Conservation (phyloP, 129 eudicot genomes). For the Ambrosia trifida region DNA sequence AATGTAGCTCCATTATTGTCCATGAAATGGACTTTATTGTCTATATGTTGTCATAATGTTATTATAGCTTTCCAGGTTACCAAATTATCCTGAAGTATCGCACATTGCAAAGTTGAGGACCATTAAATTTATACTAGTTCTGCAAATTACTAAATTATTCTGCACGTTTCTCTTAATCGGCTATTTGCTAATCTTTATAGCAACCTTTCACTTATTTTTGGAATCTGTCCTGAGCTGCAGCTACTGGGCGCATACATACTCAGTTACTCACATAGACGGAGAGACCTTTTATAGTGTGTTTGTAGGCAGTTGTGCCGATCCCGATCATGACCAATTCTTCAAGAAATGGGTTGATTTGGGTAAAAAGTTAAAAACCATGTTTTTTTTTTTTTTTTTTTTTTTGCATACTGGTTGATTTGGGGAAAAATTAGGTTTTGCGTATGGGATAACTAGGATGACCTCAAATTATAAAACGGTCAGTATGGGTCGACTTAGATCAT, state of each 20-base stretch:
- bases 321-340: too few relatives aligned
- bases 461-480: too few relatives aligned
- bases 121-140: not conserved
- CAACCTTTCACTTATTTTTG: not conserved
- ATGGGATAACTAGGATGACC: too few relatives aligned
- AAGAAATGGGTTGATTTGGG: too few relatives aligned
- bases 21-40: conserved; percentile 1
- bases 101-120: not conserved
- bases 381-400: too few relatives aligned
- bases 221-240: conserved; percentile 5
- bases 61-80: not conserved
- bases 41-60: not conserved
- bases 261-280: too few relatives aligned
- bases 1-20: not conserved
- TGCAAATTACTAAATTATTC: not conserved
- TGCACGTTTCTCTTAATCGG: not conserved
- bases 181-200: conserved; percentile 10
- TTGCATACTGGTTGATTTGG: too few relatives aligned
- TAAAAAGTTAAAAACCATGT: too few relatives aligned
- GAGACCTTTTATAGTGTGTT: not conserved
- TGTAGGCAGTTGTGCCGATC: not conserved
- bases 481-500: too few relatives aligned
- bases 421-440: too few relatives aligned
- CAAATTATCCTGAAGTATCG: not conserved
- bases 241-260: not conserved